These are phyloP conservation scores for Cryptosporidium baileyi DNA, from an alignment of 169 alveolate genomes.

Conservation along the genomic window DNA sequence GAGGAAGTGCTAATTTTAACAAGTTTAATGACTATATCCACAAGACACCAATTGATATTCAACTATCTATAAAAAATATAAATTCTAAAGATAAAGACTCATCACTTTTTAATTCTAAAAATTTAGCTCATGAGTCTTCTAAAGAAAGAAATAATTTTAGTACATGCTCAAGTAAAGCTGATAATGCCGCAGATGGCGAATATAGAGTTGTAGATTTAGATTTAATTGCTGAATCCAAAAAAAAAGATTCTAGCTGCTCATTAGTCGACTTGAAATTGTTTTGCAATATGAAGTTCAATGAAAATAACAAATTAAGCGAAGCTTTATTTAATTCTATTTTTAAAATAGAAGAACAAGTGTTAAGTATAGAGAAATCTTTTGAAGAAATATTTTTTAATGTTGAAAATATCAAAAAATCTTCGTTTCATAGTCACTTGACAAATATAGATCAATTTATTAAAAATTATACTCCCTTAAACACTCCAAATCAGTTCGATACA, in stretches of 20 bases:
- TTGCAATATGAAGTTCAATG: no score
- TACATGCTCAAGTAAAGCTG: background rate
- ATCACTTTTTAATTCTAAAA: background rate
- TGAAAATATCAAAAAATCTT: background rate
- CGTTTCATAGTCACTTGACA: background rate
- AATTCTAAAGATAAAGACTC: background rate
- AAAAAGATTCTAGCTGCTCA: background rate
- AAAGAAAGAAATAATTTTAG: no score
- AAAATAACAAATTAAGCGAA: background rate
- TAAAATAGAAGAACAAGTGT: slow-evolving; percentile 3
- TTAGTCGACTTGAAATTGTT: no score
- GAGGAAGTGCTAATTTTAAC: background rate
- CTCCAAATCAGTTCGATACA: background rate
- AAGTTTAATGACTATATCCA: background rate
- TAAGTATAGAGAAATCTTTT: background rate
- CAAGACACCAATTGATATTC: no score
- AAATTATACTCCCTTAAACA: background rate
- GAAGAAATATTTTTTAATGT: background rate
- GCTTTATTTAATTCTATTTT: background rate
- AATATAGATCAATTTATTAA: background rate
- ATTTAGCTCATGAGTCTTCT: background rate
- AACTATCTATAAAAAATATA: background rate
- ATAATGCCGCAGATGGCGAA: background rate
- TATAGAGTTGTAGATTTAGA: background rate
- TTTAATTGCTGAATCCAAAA: no score